Evolutionary conservation across 495 filamentous ascomycete species (phyloP).

Genomic region (Penicillium taxi): DNA sequence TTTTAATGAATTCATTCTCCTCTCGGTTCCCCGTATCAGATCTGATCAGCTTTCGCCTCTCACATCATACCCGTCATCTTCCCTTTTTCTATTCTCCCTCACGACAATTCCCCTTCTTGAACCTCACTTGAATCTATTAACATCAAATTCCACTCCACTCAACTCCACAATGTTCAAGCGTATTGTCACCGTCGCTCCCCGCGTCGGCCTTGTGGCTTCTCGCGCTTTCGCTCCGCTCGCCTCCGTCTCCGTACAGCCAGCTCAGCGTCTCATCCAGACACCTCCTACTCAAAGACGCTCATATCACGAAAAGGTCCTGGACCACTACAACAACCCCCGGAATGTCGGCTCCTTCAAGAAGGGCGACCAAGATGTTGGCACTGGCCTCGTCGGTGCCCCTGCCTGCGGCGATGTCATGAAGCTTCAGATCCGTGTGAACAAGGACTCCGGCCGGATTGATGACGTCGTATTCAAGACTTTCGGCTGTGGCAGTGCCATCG

Average conservation of each 20-base stretch:
- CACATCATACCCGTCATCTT: constrained; percentile 3
- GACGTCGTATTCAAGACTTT: constrained; percentile 99
- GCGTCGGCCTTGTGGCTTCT: constrained; percentile 38
- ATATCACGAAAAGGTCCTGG: constrained; percentile 72
- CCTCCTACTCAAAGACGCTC: constrained; percentile 31
- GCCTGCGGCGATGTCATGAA: constrained; percentile 93
- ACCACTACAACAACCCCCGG: constrained; percentile 88
- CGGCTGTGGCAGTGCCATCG: constrained; percentile 93
- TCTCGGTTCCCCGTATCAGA: constrained; percentile 25
- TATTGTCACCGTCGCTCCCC: constrained; percentile 42
- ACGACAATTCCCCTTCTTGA: neutral
- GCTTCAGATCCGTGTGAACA: constrained; percentile 95
- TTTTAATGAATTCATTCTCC: constrained; percentile 27
- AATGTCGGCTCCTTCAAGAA: constrained; percentile 93
- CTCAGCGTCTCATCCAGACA: constrained; percentile 23
- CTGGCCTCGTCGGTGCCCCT: constrained; percentile 93
- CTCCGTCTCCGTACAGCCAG: constrained; percentile 26
- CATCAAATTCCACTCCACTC: neutral
- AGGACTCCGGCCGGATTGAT: constrained; percentile 75
- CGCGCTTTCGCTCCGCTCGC: constrained; percentile 37
- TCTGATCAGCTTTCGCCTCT: constrained; percentile 16
- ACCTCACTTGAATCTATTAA: neutral
- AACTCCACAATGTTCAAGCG: constrained; percentile 45
- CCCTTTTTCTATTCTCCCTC: neutral
- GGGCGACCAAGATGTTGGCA: constrained; percentile 81